phyloP scores from a whole-genome alignment of 2,329 filamentous ascomycete species.

The Chaetoscypha palmicola region DNA sequence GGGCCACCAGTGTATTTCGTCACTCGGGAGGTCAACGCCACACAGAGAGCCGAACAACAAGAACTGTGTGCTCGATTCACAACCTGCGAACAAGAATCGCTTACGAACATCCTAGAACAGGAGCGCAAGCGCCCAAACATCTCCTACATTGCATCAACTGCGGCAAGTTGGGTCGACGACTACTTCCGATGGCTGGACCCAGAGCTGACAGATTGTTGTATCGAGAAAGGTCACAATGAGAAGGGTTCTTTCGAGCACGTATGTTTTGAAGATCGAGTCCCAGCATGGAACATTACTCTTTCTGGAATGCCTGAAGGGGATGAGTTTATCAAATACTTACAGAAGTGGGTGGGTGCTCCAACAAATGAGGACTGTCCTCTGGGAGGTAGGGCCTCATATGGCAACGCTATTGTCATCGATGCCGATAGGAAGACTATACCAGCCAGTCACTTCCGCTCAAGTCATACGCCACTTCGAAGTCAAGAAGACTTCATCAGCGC shows the following conservation, averaged over 20 bases:
- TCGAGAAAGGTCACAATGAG: constrained; percentile 50
- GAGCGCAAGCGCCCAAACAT: constrained; percentile 84
- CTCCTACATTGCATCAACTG: constrained; percentile 80
- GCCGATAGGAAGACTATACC: constrained; percentile 57
- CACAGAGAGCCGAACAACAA: constrained; percentile 67
- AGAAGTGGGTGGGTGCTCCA: constrained; percentile 74
- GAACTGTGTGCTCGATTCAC: constrained; percentile 88
- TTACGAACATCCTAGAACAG: constrained; percentile 86
- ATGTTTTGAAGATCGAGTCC: constrained; percentile 73
- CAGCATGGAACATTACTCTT: constrained; percentile 84
- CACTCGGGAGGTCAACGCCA: constrained; percentile 72
- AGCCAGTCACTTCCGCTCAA: constrained; percentile 86
- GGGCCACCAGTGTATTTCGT: constrained; percentile 97
- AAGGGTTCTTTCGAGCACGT: constrained; percentile 29
- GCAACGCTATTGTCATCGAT: constrained; percentile 75
- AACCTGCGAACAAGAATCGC: constrained; percentile 73
- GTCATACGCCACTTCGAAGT: constrained; percentile 77
- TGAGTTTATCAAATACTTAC: constrained; percentile 83
- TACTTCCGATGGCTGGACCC: constrained; percentile 97
- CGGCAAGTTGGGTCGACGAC: constrained; percentile 95
- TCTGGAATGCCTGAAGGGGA: constrained; percentile 84
- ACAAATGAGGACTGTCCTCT: constrained; percentile 81
- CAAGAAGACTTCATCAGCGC: constrained; percentile 91
- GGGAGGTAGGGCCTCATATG: constrained; percentile 81
- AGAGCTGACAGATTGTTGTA: constrained; percentile 45